A percentile compares a stretch with the other conserved stretches of the same genome.
Evolutionary conservation across 495 filamentous ascomycete genomes (phyloP).

Genomic region (Podospora pseudopauciseta): DNA sequence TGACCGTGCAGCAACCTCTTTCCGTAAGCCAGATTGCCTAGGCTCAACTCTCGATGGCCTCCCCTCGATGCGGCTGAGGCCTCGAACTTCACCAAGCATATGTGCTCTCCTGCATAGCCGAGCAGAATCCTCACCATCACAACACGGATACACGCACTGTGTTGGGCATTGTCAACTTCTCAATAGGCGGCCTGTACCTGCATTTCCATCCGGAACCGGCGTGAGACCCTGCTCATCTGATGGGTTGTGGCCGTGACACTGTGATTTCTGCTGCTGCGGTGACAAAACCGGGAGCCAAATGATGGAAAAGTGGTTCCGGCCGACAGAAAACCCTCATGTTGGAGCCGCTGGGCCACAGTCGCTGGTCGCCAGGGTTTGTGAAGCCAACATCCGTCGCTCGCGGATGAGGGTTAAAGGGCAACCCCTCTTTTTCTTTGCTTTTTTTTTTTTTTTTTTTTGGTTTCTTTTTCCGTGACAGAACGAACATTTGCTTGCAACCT

Average conservation of each 20-base stretch:
- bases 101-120: background rate
- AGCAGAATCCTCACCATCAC: background rate
- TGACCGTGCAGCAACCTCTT: background rate
- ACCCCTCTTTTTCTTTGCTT: background rate
- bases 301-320: background rate
- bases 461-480: background rate
- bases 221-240: background rate
- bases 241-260: background rate
- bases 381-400: constrained; percentile 1
- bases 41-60: background rate
- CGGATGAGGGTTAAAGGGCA: background rate
- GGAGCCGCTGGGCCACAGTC: background rate
- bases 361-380: background rate
- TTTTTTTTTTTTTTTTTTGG: background rate
- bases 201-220: background rate
- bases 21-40: background rate
- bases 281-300: background rate
- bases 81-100: background rate
- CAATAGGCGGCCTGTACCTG: background rate
- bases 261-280: background rate
- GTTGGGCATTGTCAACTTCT: background rate
- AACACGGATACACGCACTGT: background rate
- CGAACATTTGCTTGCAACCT: background rate
- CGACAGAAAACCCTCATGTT: background rate
- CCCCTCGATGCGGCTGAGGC: background rate